Evolutionary conservation across 495 filamentous ascomycete genomes (phyloP).

Genomic region (Xylaria curta): DNA sequence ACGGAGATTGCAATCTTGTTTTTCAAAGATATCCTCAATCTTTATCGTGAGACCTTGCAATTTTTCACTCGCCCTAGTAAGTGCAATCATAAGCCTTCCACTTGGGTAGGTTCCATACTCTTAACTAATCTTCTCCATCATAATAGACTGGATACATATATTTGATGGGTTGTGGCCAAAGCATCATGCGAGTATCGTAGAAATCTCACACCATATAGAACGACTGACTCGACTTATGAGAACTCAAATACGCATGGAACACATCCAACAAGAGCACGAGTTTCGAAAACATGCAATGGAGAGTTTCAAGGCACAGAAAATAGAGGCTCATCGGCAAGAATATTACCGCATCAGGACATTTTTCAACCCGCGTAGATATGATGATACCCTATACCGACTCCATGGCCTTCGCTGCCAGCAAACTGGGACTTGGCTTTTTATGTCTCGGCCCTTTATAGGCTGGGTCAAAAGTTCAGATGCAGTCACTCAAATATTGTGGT

Average conservation of each 20-base stretch:
- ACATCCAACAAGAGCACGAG: conserved; percentile 35
- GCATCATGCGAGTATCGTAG: neutral
- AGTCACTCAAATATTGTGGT: neutral
- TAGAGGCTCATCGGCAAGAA: neutral
- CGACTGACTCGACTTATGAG: conserved; percentile 29
- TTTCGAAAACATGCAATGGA: conserved; percentile 18
- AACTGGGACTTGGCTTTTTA: neutral
- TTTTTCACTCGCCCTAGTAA: neutral
- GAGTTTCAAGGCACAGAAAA: conserved; percentile 14
- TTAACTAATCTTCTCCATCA: neutral
- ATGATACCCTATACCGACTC: neutral
- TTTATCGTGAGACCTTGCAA: neutral
- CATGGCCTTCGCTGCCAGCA: neutral
- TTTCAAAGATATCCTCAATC: neutral
- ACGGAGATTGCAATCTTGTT: neutral
- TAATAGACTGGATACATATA: neutral
- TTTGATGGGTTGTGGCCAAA: neutral
- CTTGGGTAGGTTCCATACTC: neutral
- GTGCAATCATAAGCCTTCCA: neutral
- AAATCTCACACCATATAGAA: conserved; percentile 29
- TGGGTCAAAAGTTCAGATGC: neutral
- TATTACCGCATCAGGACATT: neutral
- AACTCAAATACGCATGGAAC: conserved; percentile 31
- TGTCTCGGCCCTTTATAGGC: neutral
- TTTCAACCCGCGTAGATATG: neutral